These are phyloP conservation scores for Monosporascus sp. DNA, from an alignment of 2,329 filamentous ascomycete genomes.

Conservation along the genomic window DNA sequence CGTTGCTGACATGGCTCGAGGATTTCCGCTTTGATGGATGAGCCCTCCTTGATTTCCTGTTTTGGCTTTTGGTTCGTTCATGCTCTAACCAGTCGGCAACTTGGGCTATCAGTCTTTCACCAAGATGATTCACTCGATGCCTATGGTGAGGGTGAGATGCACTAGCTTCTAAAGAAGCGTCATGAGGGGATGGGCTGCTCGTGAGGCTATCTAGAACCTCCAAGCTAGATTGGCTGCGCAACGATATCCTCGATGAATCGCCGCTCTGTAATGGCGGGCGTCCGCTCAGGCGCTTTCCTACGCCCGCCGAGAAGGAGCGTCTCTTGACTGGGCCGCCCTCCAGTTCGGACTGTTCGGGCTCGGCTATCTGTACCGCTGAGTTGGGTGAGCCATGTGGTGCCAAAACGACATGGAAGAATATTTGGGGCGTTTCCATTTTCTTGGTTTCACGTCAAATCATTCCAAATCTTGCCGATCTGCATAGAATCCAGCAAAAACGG, in stretches of 20 bases:
- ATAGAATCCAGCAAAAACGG: background rate
- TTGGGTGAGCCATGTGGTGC: constrained; percentile 11
- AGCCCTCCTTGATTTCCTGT: constrained; percentile 45
- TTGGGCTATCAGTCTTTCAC: constrained; percentile 62
- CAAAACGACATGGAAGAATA: background rate
- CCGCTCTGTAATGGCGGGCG: constrained; percentile 30
- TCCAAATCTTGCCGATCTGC: background rate
- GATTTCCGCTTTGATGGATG: constrained; percentile 35
- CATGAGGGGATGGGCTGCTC: constrained; percentile 20
- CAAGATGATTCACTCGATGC: constrained; percentile 30
- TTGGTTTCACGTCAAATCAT: background rate
- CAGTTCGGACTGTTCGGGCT: constrained; percentile 35
- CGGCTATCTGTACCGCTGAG: constrained; percentile 53
- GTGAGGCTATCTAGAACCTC: constrained; percentile 26
- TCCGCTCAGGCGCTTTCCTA: constrained; percentile 41
- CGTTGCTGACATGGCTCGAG: constrained; percentile 28
- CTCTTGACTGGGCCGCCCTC: constrained; percentile 28
- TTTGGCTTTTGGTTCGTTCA: constrained; percentile 64
- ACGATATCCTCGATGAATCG: constrained; percentile 41
- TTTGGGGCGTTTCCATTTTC: background rate
- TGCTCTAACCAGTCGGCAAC: constrained; percentile 79
- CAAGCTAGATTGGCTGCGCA: constrained; percentile 32
- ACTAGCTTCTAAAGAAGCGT: constrained; percentile 18
- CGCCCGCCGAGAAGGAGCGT: constrained; percentile 39
- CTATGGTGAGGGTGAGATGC: constrained; percentile 29